These are phyloP conservation scores for Hypholoma fasciculare DNA, from an alignment of 768 basidiomycete genomes.

Conservation along the genomic window DNA sequence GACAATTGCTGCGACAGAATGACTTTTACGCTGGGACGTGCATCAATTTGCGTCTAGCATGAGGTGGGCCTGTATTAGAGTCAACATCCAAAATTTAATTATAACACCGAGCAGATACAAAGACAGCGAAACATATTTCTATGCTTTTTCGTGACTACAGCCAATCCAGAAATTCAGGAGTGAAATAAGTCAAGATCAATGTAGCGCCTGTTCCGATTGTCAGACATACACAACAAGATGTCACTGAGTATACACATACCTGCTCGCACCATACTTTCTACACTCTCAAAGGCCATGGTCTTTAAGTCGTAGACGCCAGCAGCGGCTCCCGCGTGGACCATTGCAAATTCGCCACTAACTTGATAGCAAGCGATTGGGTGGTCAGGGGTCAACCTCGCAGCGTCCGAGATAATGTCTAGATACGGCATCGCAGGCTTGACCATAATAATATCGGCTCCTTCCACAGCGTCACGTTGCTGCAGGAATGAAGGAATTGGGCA, in stretches of 20 bases:
- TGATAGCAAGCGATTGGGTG: slow-evolving; percentile 97
- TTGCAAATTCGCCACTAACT: slow-evolving; percentile 97
- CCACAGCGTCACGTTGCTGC: slow-evolving; percentile 82
- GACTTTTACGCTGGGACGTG: no score
- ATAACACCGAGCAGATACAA: background rate
- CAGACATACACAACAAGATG: background rate
- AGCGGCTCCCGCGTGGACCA: slow-evolving; percentile 91
- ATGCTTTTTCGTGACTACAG: slow-evolving; percentile 28
- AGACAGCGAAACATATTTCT: background rate
- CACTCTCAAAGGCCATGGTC: slow-evolving; percentile 92
- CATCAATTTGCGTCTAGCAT: no score
- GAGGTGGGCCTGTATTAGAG: no score
- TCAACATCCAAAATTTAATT: no score
- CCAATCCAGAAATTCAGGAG: slow-evolving; percentile 95
- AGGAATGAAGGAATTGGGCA: slow-evolving; percentile 1
- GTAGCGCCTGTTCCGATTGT: slow-evolving; percentile 62
- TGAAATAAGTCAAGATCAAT: slow-evolving; percentile 92
- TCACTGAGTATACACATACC: slow-evolving; percentile 46
- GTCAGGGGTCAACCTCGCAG: slow-evolving; percentile 75
- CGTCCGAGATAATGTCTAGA: slow-evolving; percentile 94
- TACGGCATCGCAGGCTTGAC: slow-evolving; percentile 97
- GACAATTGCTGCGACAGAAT: no score
- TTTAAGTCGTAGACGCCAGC: slow-evolving; percentile 93
- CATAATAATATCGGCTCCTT: slow-evolving; percentile 99
- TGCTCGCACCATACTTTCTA: slow-evolving; percentile 90